Evolutionary conservation across 1,284 basidiomycete genomes (phyloP).

Genomic region (Schizophyllum amplum): DNA sequence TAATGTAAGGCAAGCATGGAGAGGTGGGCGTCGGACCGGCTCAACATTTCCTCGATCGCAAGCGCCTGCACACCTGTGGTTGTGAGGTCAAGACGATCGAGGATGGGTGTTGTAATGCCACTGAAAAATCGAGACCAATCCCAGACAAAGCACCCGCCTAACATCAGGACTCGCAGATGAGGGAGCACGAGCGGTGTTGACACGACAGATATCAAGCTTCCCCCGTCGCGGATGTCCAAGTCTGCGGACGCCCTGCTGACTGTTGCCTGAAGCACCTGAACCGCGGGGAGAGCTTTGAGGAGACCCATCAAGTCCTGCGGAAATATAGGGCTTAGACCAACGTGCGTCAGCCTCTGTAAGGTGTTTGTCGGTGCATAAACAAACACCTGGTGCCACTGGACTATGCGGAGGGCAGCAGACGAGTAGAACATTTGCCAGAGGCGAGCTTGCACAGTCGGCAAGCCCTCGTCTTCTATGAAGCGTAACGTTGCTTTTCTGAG

Average conservation of each 20-base stretch:
- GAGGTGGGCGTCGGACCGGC: no score
- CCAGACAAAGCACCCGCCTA: no score
- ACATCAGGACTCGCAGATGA: not conserved
- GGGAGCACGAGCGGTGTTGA: not conserved
- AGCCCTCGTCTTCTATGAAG: not conserved
- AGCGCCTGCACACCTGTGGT: no score
- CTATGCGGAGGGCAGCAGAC: not conserved
- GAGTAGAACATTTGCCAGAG: not conserved
- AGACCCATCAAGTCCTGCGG: not conserved
- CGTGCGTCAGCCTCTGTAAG: not conserved
- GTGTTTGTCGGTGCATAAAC: not conserved
- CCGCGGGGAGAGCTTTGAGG: not conserved
- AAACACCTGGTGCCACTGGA: not conserved
- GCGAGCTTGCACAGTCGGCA: no score
- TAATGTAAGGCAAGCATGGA: no score
- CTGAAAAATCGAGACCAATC: no score
- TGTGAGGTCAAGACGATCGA: no score
- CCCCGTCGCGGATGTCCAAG: not conserved
- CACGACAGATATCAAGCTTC: not conserved
- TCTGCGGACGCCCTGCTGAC: not conserved
- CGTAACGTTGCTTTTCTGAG: not conserved
- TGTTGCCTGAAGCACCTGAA: not conserved
- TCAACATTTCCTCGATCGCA: no score
- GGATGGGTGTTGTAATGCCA: no score
- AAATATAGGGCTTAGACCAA: not conserved